Evolutionary conservation across 192 early-diverging fungal species (phyloP).

Genomic region (Coemansia sp.): DNA sequence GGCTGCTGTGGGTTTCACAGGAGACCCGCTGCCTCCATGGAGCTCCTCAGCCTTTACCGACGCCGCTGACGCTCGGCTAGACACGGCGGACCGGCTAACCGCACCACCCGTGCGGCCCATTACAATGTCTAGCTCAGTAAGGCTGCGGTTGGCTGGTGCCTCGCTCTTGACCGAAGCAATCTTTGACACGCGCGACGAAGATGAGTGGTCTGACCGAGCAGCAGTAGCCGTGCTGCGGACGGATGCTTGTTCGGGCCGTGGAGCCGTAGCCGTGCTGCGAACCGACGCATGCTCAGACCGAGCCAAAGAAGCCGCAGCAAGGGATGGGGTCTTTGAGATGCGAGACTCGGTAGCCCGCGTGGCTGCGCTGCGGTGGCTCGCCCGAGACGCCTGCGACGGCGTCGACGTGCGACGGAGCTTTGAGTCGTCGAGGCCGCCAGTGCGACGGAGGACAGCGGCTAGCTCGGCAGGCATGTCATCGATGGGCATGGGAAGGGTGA

Average conservation of each 20-base stretch:
- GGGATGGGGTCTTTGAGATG: background rate
- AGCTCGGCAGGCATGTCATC: slow-evolving; percentile 49
- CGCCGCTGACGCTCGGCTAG: slow-evolving; percentile 15
- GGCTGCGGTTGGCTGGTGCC: slow-evolving; percentile 13
- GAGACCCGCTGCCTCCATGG: slow-evolving; percentile 39
- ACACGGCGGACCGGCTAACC: slow-evolving; percentile 6
- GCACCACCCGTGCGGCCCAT: slow-evolving; percentile 46
- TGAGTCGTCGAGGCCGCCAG: slow-evolving; percentile 33
- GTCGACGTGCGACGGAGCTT: slow-evolving; percentile 31
- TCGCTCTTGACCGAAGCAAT: background rate
- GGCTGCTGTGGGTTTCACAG: background rate
- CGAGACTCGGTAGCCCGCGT: background rate
- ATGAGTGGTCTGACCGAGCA: background rate
- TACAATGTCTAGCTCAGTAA: slow-evolving; percentile 51
- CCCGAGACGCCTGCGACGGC: slow-evolving; percentile 4
- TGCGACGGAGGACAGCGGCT: slow-evolving; percentile 43
- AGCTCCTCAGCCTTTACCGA: slow-evolving; percentile 5
- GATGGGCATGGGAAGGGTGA: slow-evolving; percentile 43
- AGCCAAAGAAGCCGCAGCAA: background rate
- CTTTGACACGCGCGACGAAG: background rate
- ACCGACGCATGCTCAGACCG: background rate
- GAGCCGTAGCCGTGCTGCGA: background rate
- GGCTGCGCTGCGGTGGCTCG: slow-evolving; percentile 12
- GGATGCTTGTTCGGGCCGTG: background rate
- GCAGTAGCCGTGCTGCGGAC: slow-evolving; percentile 1